Base-by-base conservation (phyloP, 208 protist species). In the Trypanosoma boissoni region DNA sequence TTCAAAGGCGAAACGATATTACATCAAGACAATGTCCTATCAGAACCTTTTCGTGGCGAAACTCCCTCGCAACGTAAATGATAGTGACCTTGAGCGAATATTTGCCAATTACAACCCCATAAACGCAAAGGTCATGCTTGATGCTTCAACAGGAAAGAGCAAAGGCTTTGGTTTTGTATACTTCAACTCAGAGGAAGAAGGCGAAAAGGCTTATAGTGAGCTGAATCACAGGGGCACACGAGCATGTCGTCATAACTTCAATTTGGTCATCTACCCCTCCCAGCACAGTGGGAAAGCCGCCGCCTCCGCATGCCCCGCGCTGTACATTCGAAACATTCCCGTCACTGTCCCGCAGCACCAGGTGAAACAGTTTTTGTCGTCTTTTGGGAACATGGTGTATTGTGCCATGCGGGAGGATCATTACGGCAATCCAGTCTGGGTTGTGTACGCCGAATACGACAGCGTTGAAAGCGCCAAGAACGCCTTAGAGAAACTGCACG, bases 21-120 rank as follows among this genome's bases (percentile, higher is more conserved):
- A n/a, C n/a, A n/a, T n/a, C n/a, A n/a, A n/a, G n/a, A n/a, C 18
- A 18, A 60, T 62, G 63, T 54, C 64, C 12, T 95, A 96, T 54
- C 98, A 94, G 61, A 99, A 99, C 67, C 67, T 98, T 21, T 99
- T 97, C 68, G 84, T 99, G 59, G 98, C 98, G 55, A 97, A 98
- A 71, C 78, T 99, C 27, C 83, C 85, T 29, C 87, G 88, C 20
- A 88, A 78, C 49, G 58, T 96, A 23, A 86, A 73, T 32, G 85
- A 95, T 42, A 74, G 78, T 0, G 74, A 96, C 27, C 71, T 99
- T 1, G 65, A 76, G 29, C 72, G 96, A 26, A 75, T 96, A 9
- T 93, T 97, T 34, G 26, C 39, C 2, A 39, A 84, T 41, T 97
- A 96, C 64, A 23, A 78, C 24, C 91, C 98, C 26, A 94, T 81